Evolutionary conservation across 106 monocot genomes (phyloP).

Genomic region (Apostasia shenzhenica): DNA sequence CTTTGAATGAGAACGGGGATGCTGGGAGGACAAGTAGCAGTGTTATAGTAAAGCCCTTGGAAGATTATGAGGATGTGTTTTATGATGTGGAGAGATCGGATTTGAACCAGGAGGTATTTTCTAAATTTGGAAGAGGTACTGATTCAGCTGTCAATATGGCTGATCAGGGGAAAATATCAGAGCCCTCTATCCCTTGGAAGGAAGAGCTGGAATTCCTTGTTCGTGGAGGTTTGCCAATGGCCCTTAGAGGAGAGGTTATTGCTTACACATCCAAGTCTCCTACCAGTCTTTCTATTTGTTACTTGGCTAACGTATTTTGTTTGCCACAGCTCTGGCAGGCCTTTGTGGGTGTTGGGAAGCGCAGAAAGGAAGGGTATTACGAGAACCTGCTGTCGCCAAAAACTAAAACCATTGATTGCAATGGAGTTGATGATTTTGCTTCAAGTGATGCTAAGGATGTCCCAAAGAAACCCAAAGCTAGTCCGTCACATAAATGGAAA

Average conservation of each 20-base stretch:
- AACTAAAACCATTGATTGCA: constrained; percentile 15
- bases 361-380: constrained; percentile 83
- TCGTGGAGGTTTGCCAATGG: constrained; percentile 87
- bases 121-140: constrained; percentile 28
- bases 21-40: neutral
- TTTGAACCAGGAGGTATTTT: constrained; percentile 44
- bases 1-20: constrained; percentile 12
- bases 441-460: constrained; percentile 17
- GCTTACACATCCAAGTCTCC: neutral
- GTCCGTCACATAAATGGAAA: constrained; percentile 83
- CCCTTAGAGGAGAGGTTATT: constrained; percentile 92
- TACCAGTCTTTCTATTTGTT: neutral
- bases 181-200: constrained; percentile 44
- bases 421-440: constrained; percentile 13
- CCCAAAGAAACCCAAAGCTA: constrained; percentile 15
- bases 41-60: constrained; percentile 27
- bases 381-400: constrained; percentile 43
- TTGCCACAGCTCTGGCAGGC: constrained; percentile 89
- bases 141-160: constrained; percentile 20
- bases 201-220: constrained; percentile 88
- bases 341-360: constrained; percentile 70
- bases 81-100: constrained; percentile 89
- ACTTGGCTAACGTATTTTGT: neutral
- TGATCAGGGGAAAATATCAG: constrained; percentile 9
- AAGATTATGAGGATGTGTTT: constrained; percentile 92